Percentiles rank a stretch among this genome's conserved stretches.
Conservation (phyloP, 2,329 filamentous ascomycete genomes). For the Xylariaceae sp. region DNA sequence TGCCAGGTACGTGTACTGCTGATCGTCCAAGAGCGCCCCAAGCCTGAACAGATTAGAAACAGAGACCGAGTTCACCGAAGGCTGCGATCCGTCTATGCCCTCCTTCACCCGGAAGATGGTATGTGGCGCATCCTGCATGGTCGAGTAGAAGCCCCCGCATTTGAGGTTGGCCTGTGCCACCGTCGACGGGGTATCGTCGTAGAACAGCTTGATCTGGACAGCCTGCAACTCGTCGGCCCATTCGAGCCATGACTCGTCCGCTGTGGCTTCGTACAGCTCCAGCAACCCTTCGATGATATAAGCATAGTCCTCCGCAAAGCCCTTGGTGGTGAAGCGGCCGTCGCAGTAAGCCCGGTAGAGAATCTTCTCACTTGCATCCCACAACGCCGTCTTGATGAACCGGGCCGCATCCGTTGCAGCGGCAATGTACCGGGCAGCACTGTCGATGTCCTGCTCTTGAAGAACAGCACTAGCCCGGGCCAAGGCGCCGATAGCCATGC, state of each 20-base stretch:
- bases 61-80: conserved; percentile 84
- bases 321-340: conserved; percentile 58
- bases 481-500: conserved; percentile 78
- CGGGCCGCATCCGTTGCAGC: conserved; percentile 62
- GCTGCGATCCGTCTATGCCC: conserved; percentile 88
- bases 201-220: conserved; percentile 70
- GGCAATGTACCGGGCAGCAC: conserved; percentile 47
- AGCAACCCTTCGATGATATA: conserved; percentile 79
- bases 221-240: conserved; percentile 80
- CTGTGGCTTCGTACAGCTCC: conserved; percentile 77
- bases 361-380: conserved; percentile 55
- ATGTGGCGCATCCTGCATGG: conserved; percentile 55
- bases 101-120: conserved; percentile 85
- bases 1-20: conserved; percentile 59
- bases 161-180: conserved; percentile 34
- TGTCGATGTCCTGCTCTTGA: conserved; percentile 47
- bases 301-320: conserved; percentile 92
- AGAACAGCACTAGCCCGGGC: conserved; percentile 67
- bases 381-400: conserved; percentile 71
- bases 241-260: conserved; percentile 66
- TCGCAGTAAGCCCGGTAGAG: conserved; percentile 72
- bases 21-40: conserved; percentile 61
- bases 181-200: conserved; percentile 49
- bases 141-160: conserved; percentile 68
- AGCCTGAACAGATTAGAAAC: conserved; percentile 83